These are phyloP conservation scores for Aulographum hederae DNA, from an alignment of 2,329 filamentous ascomycete genomes.

Conservation along the genomic window DNA sequence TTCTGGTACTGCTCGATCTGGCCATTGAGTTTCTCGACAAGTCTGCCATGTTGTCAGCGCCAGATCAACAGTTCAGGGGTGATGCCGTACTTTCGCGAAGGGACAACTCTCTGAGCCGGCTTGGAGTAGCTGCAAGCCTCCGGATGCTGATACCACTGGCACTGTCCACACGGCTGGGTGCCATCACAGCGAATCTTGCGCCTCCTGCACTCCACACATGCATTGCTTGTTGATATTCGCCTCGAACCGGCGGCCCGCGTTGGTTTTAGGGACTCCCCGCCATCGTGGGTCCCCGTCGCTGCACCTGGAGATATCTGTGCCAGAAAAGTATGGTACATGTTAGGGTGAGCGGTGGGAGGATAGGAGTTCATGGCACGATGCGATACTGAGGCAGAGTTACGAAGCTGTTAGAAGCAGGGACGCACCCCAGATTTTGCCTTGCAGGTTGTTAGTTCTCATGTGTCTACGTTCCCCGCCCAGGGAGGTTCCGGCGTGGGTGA, in stretches of 20 bases:
- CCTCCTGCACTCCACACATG: constrained; percentile 60
- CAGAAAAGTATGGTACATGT: no score
- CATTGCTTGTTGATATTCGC: constrained; percentile 33
- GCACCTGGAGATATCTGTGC: no score
- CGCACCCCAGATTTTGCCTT: no score
- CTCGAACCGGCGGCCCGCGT: constrained; percentile 18
- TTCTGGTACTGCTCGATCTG: constrained; percentile 28
- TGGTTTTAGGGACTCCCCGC: no score
- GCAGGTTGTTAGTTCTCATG: no score
- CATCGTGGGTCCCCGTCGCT: no score
- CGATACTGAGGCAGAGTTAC: no score
- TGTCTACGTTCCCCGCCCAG: no score
- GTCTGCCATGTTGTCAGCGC: constrained; percentile 24
- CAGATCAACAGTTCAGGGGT: constrained; percentile 6
- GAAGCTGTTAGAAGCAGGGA: no score
- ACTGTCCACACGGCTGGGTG: constrained; percentile 65
- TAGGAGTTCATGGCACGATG: no score
- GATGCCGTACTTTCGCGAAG: constrained; percentile 55
- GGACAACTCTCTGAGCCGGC: constrained; percentile 57
- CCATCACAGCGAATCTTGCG: constrained; percentile 76
- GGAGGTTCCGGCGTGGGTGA: no score
- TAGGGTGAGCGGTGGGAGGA: no score
- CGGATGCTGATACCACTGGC: constrained; percentile 62
- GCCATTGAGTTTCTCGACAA: constrained; percentile 32
- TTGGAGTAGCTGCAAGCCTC: constrained; percentile 69